phyloP scores from a whole-genome alignment of 768 basidiomycete genomes.

The Pholiota conissans region DNA sequence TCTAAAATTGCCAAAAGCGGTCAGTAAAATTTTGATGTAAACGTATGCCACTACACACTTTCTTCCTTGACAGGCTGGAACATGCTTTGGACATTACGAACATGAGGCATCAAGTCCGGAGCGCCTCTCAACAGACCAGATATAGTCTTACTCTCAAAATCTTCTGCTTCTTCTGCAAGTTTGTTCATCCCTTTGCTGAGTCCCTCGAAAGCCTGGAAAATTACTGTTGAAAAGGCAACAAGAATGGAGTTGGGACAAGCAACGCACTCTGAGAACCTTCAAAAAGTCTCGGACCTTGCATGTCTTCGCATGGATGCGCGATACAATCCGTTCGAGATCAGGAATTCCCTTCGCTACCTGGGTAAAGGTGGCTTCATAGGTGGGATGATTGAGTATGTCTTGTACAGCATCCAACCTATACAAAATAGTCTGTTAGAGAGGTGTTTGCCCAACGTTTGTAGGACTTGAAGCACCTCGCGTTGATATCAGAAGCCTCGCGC shows the following conservation, averaged over 20 bases:
- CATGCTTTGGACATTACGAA: slow-evolving; percentile 73
- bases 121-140: slow-evolving; percentile 73
- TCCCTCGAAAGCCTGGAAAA: slow-evolving; percentile 66
- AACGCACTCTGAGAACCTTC: slow-evolving; percentile 70
- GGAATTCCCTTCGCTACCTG: slow-evolving; percentile 80
- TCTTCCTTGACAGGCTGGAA: slow-evolving; percentile 61
- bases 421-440: not conserved
- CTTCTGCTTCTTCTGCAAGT: slow-evolving; percentile 64
- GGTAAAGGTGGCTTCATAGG: slow-evolving; percentile 75
- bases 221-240: not conserved
- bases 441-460: not conserved
- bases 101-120: slow-evolving; percentile 72
- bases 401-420: slow-evolving; percentile 92
- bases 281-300: slow-evolving; percentile 87
- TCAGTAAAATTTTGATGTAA: not conserved
- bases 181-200: slow-evolving; percentile 65
- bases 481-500: slow-evolving; percentile 79
- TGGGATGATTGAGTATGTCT: slow-evolving; percentile 80
- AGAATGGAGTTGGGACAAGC: not conserved
- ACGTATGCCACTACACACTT: too few species aligned
- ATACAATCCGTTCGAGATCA: slow-evolving; percentile 91
- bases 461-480: slow-evolving; percentile 60
- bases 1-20: slow-evolving; percentile 34
- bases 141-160: slow-evolving; percentile 78
- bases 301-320: slow-evolving; percentile 91